Evolutionary conservation across 768 basidiomycete genomes (phyloP), one percentile per base, ranked within the genome.

Genomic region (Xanthoconium stramineum): DNA sequence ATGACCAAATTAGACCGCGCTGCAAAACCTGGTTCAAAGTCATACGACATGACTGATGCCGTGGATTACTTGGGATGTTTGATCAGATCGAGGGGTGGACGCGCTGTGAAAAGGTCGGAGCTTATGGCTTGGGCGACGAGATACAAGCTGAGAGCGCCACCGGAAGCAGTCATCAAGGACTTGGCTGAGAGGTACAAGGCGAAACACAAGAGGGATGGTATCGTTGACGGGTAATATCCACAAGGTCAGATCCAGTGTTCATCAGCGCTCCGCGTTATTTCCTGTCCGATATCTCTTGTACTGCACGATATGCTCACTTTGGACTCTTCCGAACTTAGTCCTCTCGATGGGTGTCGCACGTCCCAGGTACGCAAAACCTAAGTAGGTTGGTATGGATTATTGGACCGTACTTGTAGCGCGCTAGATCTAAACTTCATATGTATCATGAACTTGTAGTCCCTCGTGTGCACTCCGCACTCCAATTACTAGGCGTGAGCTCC

Each of bases 401-500:
- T 24, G 4, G 24, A 24, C 24, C 24, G 24, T 24, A 24, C 24
- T 24, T 24, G 24, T 24, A 24, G 24, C 24, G 2, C 24, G 4
- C 24, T 30, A 46, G 6, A 48, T 48, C 13, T 9, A 49, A 47
- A n/a, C 6, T 14, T 4, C 24, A 24, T 24, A 33, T 39, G 36
- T 37, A n/a, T 61, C 30, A 65, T 33, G 44, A 44, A 17, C 32
- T 28, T 17, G 37, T 15, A 17, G 55, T 36, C 37, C 62, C 52
- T 38, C 72, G 72, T n/a, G 66, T 61, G 67, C 89, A 91, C 66
- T 90, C 89, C 6, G 69, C 69, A 45, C 78, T 82, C 82, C 86
- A 91, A 58, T 91, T 77, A 5, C 63, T 63, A 12, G 89, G 88
- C 6, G 85, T 86, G 3, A 91, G 74, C 62, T 86, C 83, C 61